Base-by-base conservation (phyloP, 768 basidiomycete genomes). In the Sporobolomyces pararoseus region DNA sequence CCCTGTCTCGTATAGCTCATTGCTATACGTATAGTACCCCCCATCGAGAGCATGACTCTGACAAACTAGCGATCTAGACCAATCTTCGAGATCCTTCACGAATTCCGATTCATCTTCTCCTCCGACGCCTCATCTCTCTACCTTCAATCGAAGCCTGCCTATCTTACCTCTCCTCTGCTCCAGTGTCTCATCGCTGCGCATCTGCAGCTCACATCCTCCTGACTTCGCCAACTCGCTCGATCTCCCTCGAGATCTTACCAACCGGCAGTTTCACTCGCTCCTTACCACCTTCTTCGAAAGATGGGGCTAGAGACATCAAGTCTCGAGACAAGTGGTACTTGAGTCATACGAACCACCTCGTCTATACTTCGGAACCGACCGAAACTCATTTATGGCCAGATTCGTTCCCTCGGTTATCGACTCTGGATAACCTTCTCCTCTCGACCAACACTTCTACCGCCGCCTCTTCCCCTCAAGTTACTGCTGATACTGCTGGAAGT, bases 311-410 rank as follows among this genome's bases (percentile, higher is more conserved):
- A n/a, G n/a, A n/a, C n/a, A n/a, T n/a, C n/a, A n/a, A n/a, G n/a
- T n/a, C n/a, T n/a, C n/a, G n/a, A n/a, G n/a, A n/a, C n/a, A 42
- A 42, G 10, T 17, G 39, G 17, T 59, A 9, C 42, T 19, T 59
- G 27, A 31, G 6, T 6, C 58, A 59, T 19, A 59, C 58, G 58
- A 59, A 59, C 29, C 58, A 59, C 42, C 19, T 59, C 4, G 5
- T 4, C 35, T 59, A 46, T 14, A 46, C 25, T 13, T 27, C 5
- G 4, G 58, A 59, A 23, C 7, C 7, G 27, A 59, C 25, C 42
- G 58, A 59, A 21, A 46, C 58, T n/a, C 58, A 46, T 16, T 44
- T 46, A 32, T 59, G 58, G 58, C 58, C 58, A 2, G 58, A 59
- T 46, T 59, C 58, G n/a, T 25, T 59, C 42, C 58, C 58, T 29